phyloP scores from a whole-genome alignment of 108 stramenopile genomes.

The Cyclotella cryptica region DNA sequence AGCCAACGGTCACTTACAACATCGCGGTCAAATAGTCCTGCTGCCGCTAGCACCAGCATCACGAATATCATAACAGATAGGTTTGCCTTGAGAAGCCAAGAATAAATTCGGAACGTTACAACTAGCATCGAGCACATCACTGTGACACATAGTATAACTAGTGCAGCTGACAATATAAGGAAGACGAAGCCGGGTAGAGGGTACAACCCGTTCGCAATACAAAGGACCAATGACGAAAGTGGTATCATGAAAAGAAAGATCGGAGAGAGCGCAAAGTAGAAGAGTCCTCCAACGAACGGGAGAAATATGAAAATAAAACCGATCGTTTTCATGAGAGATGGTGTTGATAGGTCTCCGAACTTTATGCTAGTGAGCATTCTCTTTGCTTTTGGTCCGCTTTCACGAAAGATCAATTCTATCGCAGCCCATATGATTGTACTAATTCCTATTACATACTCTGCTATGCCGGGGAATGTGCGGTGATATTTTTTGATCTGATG shows the following conservation, averaged over 20 bases:
- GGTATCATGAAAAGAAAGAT: neutral
- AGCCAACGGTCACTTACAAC: neutral
- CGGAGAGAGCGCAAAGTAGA: neutral
- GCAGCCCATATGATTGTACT: neutral
- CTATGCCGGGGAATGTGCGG: neutral
- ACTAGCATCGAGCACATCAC: neutral
- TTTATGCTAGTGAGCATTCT: neutral
- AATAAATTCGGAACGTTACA: neutral
- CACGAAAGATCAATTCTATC: neutral
- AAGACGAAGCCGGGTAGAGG: neutral
- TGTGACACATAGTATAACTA: neutral
- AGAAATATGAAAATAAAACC: conserved; percentile 4
- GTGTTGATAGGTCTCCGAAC: neutral
- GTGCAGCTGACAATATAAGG: neutral
- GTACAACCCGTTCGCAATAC: conserved; percentile 2
- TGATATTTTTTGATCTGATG: neutral
- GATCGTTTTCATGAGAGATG: neutral
- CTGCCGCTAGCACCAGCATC: neutral
- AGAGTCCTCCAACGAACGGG: neutral
- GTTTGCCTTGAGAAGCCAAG: neutral
- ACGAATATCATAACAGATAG: neutral
- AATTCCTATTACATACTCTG: neutral
- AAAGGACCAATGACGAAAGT: neutral
- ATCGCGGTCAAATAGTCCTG: neutral
- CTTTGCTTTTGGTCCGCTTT: neutral